phyloP scores from a whole-genome alignment of 768 basidiomycete genomes.

The Guyanaporus albipodus region DNA sequence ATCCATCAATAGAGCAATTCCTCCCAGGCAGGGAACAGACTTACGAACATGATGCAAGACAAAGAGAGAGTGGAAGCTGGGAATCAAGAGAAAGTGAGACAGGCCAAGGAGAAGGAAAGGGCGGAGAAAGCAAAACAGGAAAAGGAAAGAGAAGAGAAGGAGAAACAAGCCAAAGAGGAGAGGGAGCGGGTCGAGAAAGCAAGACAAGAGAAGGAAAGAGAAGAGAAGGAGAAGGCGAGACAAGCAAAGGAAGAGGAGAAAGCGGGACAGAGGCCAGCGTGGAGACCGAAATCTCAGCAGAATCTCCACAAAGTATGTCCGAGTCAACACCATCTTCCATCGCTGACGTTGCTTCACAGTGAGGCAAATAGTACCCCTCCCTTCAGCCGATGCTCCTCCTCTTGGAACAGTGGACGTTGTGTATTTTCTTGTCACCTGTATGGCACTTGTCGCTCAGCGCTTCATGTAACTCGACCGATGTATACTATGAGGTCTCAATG shows the following conservation, averaged over 20 bases:
- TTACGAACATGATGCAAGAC: too few species aligned
- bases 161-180: not conserved
- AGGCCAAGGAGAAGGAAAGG: not conserved
- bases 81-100: not conserved
- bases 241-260: not conserved
- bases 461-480: conserved; percentile 6
- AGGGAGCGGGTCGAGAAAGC: not conserved
- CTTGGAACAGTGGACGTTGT: conserved; percentile 1
- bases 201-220: not conserved
- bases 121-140: not conserved
- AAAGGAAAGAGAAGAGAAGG: not conserved
- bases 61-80: too few species aligned
- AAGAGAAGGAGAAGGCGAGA: not conserved
- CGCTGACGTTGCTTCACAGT: conserved; percentile 4
- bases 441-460: not conserved
- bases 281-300: too few species aligned
- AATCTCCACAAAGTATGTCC: not conserved
- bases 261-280: not conserved
- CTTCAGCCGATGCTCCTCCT: not conserved
- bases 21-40: not conserved
- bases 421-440: conserved; percentile 9
- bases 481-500: conserved; percentile 2
- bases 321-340: not conserved
- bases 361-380: not conserved
- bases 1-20: not conserved